Base-by-base conservation (phyloP, 495 filamentous ascomycete species). In the Staphylotrichum longicolle region DNA sequence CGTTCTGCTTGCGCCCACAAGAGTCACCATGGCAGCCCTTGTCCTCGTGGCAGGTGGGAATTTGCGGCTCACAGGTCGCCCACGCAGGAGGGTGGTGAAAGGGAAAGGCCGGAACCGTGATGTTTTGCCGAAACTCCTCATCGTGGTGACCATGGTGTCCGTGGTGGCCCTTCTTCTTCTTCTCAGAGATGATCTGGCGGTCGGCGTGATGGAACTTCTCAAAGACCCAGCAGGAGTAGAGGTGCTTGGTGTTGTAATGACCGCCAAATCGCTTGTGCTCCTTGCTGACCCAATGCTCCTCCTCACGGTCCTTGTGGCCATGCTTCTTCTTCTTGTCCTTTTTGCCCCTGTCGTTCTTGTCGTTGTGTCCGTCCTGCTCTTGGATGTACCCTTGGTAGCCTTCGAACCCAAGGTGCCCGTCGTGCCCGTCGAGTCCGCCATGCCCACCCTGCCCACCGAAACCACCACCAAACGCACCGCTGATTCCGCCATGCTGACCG, bases 211-310 rank as follows among this genome's bases (percentile, higher is more conserved):
- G 42, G 44, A 27, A 14, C 33, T 47, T 47, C 46, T 58, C 56
- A 32, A 50, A 49, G 56, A 58, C 56, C 56, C 56, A 58, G 37
- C 56, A 58, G 3, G 56, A 58, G 27, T 49, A 41, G 7, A 58
- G 46, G 10, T 41, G 41, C 45, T 58, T 49, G 45, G 56, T 58
- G 56, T 58, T 50, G 46, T 58, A 58, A 9, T 50, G 56, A 3
- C 56, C 56, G 9, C 32, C 27, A 9, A 39, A 32, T 9, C 39
- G 32, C 34, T 5, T 34, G 37, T 60, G n/a, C 1, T 44, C 7
- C 12, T 44, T 35, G 30, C 12, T 37, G 14, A 55, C 39, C 20
- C 40, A 44, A 11, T 48, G 7, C 9, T 39, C 2, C 14, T 39
- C n/a, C 33, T 57, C 39, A 14, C 40, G 14, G 27, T 49, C n/a